phyloP scores from a whole-genome alignment of 306 rosid species.

The Bauhinia variegata region DNA sequence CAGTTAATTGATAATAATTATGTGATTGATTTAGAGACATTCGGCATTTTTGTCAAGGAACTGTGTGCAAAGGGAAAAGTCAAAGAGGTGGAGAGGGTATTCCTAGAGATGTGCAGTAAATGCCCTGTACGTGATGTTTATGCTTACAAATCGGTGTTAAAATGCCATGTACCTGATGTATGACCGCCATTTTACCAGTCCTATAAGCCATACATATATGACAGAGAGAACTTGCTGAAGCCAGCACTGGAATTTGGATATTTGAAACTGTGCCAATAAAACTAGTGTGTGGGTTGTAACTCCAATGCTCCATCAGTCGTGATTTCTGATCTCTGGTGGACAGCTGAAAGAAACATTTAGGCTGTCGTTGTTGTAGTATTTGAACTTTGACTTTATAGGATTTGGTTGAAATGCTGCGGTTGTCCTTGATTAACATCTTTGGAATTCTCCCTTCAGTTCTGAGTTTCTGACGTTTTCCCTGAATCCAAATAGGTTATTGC shows the following conservation, averaged over 20 bases:
- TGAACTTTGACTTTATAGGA: too few species aligned
- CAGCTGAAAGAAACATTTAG: too few species aligned
- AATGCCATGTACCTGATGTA: neutral
- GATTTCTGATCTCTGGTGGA: too few species aligned
- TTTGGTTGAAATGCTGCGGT: too few species aligned
- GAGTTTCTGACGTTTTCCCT: too few species aligned
- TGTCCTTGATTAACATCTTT: too few species aligned
- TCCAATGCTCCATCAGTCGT: neutral
- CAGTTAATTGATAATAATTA: constrained; percentile 38
- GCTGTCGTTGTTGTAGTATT: too few species aligned
- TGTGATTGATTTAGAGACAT: constrained; percentile 45
- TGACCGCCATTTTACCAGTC: neutral
- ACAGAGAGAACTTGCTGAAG: too few species aligned
- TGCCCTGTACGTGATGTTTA: constrained; percentile 26
- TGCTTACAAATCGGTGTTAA: constrained; percentile 40
- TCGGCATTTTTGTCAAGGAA: constrained; percentile 37
- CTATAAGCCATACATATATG: neutral
- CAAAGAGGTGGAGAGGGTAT: constrained; percentile 40
- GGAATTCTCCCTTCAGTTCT: too few species aligned
- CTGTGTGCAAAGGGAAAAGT: constrained; percentile 35
- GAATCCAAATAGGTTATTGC: too few species aligned
- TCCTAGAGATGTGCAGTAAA: constrained; percentile 44
- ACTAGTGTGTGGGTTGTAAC: neutral
- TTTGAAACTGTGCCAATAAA: neutral
- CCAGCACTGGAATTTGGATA: too few species aligned